Conservation (phyloP, 1,284 basidiomycete species). For the Melanopsichium pennsylvanicum region DNA sequence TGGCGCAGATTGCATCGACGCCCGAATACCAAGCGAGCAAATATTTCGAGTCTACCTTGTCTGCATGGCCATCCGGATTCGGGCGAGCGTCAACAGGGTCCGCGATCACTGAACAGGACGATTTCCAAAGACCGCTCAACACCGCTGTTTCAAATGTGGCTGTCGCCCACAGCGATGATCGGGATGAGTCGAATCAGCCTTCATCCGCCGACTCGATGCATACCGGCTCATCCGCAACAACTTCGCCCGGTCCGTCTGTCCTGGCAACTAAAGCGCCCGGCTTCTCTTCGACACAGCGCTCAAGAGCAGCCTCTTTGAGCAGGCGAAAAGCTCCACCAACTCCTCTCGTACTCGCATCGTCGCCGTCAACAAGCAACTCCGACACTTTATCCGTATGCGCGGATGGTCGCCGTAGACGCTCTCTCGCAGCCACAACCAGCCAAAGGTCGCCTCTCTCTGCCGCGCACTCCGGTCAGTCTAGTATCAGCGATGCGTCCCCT, state of each 20-base stretch:
- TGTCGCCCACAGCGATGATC: not conserved
- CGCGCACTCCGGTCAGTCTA: constrained; percentile 3
- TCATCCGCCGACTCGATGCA: not conserved
- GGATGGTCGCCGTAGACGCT: constrained; percentile 14
- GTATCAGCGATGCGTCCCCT: not conserved
- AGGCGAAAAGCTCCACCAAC: constrained; percentile 29
- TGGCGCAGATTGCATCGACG: constrained; percentile 32
- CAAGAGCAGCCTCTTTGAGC: constrained; percentile 15
- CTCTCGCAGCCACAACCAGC: constrained; percentile 16
- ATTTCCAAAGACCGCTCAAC: not conserved
- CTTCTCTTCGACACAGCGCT: constrained; percentile 21
- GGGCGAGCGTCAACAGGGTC: not conserved
- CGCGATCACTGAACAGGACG: not conserved
- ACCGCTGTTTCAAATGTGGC: not conserved
- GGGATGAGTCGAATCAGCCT: not conserved
- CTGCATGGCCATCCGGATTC: not conserved
- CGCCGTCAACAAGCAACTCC: constrained; percentile 22
- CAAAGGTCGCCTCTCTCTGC: constrained; percentile 26
- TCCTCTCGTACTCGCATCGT: constrained; percentile 31
- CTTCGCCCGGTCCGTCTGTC: constrained; percentile 1
- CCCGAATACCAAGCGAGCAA: constrained; percentile 40
- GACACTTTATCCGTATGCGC: constrained; percentile 24
- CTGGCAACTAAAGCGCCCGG: constrained; percentile 13
- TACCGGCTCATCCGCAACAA: constrained; percentile 3
- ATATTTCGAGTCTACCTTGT: constrained; percentile 16